Percentiles rank a stretch among this genome's conserved stretches.
phyloP scores from a whole-genome alignment of 2,329 filamentous ascomycete genomes.

The Aspergillus sp. region DNA sequence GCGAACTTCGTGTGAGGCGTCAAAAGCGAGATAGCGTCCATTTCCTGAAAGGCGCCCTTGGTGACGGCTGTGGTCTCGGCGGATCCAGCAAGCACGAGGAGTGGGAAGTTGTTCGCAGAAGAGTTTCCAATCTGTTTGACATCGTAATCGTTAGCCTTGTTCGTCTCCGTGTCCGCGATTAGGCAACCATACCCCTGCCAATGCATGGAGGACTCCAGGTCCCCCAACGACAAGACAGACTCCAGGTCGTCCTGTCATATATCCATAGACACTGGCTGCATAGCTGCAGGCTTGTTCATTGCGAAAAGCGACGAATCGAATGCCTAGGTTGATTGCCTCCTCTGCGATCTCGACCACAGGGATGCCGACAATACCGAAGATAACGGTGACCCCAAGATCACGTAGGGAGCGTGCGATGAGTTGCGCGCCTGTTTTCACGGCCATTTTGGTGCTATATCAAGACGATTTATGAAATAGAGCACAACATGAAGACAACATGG shows the following conservation, averaged over 20 bases:
- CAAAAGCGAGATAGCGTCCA: slow-evolving; percentile 55
- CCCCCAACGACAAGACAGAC: slow-evolving; percentile 61
- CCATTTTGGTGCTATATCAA: slow-evolving; percentile 19
- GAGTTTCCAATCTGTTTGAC: slow-evolving; percentile 47
- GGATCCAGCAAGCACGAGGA: slow-evolving; percentile 56
- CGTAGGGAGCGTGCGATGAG: slow-evolving; percentile 51
- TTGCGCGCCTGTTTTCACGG: slow-evolving; percentile 40
- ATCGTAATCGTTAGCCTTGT: neutral
- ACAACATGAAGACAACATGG: neutral
- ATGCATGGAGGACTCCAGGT: slow-evolving; percentile 58
- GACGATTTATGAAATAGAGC: neutral
- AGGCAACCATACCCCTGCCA: slow-evolving; percentile 49
- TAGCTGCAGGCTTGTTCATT: slow-evolving; percentile 61
- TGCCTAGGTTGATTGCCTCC: slow-evolving; percentile 56
- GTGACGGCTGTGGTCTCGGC: slow-evolving; percentile 52
- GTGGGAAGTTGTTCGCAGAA: slow-evolving; percentile 55
- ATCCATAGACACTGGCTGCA: slow-evolving; percentile 59
- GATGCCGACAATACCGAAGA: slow-evolving; percentile 57
- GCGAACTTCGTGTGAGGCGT: slow-evolving; percentile 55
- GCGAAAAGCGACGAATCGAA: slow-evolving; percentile 58
- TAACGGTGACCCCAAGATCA: slow-evolving; percentile 50
- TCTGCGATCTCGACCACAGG: slow-evolving; percentile 59
- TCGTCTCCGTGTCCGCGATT: neutral
- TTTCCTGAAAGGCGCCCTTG: slow-evolving; percentile 58
- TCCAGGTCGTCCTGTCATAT: slow-evolving; percentile 56